phyloP scores from a whole-genome alignment of 2,329 filamentous ascomycete genomes.

The Colletotrichum liriopes region DNA sequence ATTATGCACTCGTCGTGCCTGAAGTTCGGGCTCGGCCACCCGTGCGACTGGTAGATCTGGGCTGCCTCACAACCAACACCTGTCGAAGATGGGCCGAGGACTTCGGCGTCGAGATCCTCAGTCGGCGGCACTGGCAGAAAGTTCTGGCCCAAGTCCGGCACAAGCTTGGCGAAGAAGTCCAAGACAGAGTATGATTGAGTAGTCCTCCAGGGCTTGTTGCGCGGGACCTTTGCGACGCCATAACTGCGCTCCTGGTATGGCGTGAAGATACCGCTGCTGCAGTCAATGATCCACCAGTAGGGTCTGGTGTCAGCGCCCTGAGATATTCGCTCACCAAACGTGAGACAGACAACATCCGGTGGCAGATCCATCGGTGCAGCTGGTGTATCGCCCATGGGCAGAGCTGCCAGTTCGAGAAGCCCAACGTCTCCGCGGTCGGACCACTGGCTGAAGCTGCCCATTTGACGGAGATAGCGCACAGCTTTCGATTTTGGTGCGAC shows the following conservation, averaged over 20 bases:
- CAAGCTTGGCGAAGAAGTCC: conserved; percentile 30
- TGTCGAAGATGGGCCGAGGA: conserved; percentile 11
- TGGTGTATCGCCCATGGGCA: conserved; percentile 20
- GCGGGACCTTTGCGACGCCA: conserved; percentile 27
- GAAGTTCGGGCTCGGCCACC: conserved; percentile 27
- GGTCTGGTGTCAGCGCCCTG: background rate
- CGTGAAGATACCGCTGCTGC: conserved; percentile 29
- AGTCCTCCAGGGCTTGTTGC: conserved; percentile 38
- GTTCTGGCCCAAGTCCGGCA: conserved; percentile 12
- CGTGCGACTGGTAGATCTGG: conserved; percentile 19
- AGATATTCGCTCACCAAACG: conserved; percentile 18
- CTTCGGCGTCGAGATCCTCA: conserved; percentile 35
- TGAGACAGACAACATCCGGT: conserved; percentile 27
- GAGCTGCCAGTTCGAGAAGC: conserved; percentile 31
- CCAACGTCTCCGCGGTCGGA: conserved; percentile 39
- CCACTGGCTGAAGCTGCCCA: conserved; percentile 32
- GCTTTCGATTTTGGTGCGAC: conserved; percentile 30
- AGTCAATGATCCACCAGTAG: conserved; percentile 41
- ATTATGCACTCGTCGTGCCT: conserved; percentile 35
- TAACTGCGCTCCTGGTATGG: conserved; percentile 26
- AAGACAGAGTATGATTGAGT: conserved; percentile 21
- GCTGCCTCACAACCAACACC: background rate
- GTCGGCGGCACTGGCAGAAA: conserved; percentile 35
- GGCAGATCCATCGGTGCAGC: conserved; percentile 37
- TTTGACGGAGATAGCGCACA: conserved; percentile 39